phyloP scores from a whole-genome alignment of 2,329 filamentous ascomycete species.

The Calonectria hongkongensis region DNA sequence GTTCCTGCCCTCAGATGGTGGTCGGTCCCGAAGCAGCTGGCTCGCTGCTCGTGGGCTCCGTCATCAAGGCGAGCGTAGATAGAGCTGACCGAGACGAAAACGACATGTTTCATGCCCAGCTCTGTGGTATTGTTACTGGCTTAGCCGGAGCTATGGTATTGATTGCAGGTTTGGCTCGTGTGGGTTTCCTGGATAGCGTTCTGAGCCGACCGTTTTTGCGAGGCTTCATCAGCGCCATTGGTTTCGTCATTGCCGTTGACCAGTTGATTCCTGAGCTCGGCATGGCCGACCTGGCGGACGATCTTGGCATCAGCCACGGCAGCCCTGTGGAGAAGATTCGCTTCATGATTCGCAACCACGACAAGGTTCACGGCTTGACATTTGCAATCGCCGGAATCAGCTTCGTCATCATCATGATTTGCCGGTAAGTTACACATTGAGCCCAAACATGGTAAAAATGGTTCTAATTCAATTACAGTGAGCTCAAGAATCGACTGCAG shows the following conservation, averaged over 20 bases:
- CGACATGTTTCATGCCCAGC: slow-evolving; percentile 81
- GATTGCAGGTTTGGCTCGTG: slow-evolving; percentile 86
- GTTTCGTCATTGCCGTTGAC: slow-evolving; percentile 96
- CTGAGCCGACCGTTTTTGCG: slow-evolving; percentile 93
- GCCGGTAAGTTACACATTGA: slow-evolving; percentile 73
- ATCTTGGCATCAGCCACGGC: slow-evolving; percentile 83
- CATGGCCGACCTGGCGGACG: slow-evolving; percentile 78
- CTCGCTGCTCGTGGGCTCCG: slow-evolving; percentile 90
- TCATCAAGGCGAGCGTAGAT: slow-evolving; percentile 86
- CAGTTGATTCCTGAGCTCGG: slow-evolving; percentile 95
- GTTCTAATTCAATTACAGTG: slow-evolving; percentile 67
- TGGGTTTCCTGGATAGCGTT: slow-evolving; percentile 96
- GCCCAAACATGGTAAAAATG: no score
- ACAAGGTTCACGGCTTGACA: slow-evolving; percentile 83
- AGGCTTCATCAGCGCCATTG: slow-evolving; percentile 98
- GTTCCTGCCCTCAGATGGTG: slow-evolving; percentile 93
- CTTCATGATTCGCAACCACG: slow-evolving; percentile 83
- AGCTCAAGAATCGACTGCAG: slow-evolving; percentile 87
- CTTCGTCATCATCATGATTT: slow-evolving; percentile 93
- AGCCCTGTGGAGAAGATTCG: slow-evolving; percentile 90
- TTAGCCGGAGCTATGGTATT: slow-evolving; percentile 92
- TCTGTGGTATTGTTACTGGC: slow-evolving; percentile 91
- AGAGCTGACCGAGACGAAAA: slow-evolving; percentile 78
- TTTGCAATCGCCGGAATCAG: slow-evolving; percentile 85
- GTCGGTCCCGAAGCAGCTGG: slow-evolving; percentile 97